These are phyloP conservation scores for Przewalskia tangutica DNA, from an alignment of 257 asterid genomes.

Conservation along the genomic window DNA sequence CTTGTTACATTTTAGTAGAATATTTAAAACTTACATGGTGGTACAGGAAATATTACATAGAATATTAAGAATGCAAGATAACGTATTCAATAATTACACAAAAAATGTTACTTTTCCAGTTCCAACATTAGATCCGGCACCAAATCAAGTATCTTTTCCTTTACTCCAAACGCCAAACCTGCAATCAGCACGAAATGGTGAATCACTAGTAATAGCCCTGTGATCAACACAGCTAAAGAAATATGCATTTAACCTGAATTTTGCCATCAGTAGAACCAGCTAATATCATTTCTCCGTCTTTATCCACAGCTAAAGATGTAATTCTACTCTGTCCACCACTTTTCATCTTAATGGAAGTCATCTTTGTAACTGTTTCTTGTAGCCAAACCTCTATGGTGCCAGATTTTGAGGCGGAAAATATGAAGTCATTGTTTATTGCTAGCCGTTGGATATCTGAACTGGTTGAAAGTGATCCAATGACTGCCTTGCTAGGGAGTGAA, in stretches of 20 bases:
- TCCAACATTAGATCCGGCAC: neutral
- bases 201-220: neutral
- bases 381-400: conserved; percentile 69
- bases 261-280: conserved; percentile 63
- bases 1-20: neutral
- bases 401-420: conserved; percentile 54
- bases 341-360: conserved; percentile 37
- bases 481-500: conserved; percentile 59
- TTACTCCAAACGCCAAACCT: conserved; percentile 19
- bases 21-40: too few relatives aligned
- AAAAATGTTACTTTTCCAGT: neutral
- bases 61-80: neutral
- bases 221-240: neutral
- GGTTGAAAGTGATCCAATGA: conserved; percentile 42
- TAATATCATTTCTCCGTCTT: conserved; percentile 57
- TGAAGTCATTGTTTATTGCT: conserved; percentile 43
- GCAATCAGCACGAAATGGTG: neutral
- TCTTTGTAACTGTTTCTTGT: conserved; percentile 42
- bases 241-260: conserved; percentile 38
- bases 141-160: neutral
- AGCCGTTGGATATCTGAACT: conserved; percentile 42
- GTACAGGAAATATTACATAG: neutral
- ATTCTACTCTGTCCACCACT: conserved; percentile 33
- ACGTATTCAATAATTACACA: neutral
- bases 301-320: conserved; percentile 37